Evolutionary conservation across 176 grass and related monocot genomes (phyloP).

Genomic region (Microstegium vimineum): DNA sequence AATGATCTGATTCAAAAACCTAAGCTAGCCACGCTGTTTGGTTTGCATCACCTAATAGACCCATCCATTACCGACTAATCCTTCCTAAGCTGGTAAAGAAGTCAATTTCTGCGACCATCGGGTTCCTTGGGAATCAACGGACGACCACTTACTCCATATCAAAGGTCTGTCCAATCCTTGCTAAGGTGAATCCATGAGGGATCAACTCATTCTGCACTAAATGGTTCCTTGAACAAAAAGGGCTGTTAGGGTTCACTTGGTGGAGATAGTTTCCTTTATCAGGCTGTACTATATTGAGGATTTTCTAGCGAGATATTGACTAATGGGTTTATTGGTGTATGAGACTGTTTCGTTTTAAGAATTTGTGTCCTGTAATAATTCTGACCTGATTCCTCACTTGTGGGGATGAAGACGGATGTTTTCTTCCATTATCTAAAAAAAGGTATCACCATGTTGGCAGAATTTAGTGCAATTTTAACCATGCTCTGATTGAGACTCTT

Average conservation of each 20-base stretch:
- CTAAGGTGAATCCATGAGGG: not conserved
- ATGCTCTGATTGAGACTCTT: conserved; percentile 19
- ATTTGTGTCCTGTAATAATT: no score
- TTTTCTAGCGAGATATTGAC: conserved; percentile 12
- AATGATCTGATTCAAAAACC: not conserved
- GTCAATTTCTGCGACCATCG: not conserved
- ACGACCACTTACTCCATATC: not conserved
- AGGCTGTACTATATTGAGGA: not conserved
- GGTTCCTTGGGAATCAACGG: not conserved
- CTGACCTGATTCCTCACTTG: no score
- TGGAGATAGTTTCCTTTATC: not conserved
- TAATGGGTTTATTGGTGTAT: not conserved
- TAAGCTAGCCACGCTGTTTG: not conserved
- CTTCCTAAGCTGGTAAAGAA: not conserved
- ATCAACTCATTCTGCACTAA: not conserved
- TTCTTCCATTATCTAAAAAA: no score
- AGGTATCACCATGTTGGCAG: not conserved
- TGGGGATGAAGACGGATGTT: no score
- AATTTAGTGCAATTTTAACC: conserved; percentile 6
- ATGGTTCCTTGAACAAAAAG: not conserved
- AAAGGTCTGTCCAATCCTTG: not conserved
- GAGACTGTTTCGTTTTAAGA: no score
- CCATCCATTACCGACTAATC: not conserved
- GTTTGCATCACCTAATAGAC: not conserved
- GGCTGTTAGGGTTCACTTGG: not conserved